Percentiles rank a stretch among this genome's conserved stretches.
Evolutionary conservation across 139 green algal species (phyloP).

Genomic region (Zygnema circumcarinatum): DNA sequence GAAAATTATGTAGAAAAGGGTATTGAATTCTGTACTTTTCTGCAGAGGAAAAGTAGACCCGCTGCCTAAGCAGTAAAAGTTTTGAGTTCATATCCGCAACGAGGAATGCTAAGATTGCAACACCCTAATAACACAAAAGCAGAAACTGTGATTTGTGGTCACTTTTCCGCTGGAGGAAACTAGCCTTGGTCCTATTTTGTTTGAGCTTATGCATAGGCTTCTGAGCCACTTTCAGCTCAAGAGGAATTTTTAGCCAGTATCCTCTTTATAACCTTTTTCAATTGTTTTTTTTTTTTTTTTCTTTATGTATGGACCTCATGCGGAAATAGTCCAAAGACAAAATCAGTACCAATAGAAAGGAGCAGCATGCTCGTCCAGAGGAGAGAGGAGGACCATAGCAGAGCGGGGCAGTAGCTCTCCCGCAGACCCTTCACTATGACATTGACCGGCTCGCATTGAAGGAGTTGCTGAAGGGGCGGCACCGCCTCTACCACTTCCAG

Average conservation of each 20-base stretch:
- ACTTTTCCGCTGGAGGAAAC: neutral
- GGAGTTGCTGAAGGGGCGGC: neutral
- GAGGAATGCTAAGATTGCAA: too few species aligned
- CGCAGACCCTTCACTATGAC: neutral
- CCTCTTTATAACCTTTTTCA: neutral
- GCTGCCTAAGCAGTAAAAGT: too few species aligned
- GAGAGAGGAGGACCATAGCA: neutral
- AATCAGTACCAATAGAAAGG: neutral
- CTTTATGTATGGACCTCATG: neutral
- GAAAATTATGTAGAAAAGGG: neutral
- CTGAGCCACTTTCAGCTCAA: too few species aligned
- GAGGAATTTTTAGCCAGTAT: too few species aligned
- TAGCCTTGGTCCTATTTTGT: neutral
- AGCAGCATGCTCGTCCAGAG: neutral
- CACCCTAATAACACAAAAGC: too few species aligned
- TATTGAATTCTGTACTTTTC: neutral
- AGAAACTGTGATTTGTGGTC: neutral
- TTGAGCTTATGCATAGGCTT: neutral
- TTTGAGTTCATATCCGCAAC: too few species aligned
- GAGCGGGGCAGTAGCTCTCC: neutral
- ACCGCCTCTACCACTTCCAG: neutral
- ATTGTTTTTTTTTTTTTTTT: too few species aligned
- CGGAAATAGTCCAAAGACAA: neutral
- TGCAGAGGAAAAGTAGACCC: too few species aligned
- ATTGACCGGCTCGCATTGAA: neutral